A percentile compares a stretch with the other conserved stretches of the same genome.
Evolutionary conservation across 768 basidiomycete species (phyloP).

Genomic region (Mycena latifolia): DNA sequence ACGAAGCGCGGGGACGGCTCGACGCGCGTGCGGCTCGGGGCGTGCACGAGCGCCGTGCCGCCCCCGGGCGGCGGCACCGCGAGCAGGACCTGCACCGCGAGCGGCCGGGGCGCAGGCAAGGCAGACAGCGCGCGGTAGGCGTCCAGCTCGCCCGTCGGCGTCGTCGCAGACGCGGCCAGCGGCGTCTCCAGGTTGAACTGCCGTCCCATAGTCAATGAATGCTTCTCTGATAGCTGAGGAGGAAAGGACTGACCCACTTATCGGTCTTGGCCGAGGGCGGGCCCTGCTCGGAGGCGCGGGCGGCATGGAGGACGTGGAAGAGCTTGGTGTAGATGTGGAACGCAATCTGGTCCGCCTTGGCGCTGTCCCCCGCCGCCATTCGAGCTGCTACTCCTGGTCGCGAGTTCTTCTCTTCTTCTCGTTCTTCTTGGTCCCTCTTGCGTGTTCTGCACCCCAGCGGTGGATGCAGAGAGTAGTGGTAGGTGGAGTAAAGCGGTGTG

Average conservation of each 20-base stretch:
- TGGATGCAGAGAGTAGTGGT: background rate
- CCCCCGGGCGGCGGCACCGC: constrained; percentile 74
- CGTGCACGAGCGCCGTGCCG: constrained; percentile 82
- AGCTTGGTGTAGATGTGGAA: constrained; percentile 88
- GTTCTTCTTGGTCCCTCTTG: too few relatives aligned
- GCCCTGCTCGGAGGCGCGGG: constrained; percentile 59
- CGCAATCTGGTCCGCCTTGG: constrained; percentile 89
- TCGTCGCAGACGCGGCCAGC: constrained; percentile 67
- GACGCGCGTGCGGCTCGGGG: constrained; percentile 71
- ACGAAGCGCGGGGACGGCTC: constrained; percentile 78
- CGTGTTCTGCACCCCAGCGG: too few relatives aligned
- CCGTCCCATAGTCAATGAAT: background rate
- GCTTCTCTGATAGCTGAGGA: background rate
- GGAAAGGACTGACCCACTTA: constrained; percentile 77
- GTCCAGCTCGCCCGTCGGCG: constrained; percentile 70
- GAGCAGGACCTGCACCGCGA: constrained; percentile 79
- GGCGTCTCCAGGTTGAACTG: constrained; percentile 89
- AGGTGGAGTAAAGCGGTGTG: background rate
- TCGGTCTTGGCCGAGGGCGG: constrained; percentile 61
- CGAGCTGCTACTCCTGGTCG: background rate
- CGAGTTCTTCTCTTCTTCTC: background rate
- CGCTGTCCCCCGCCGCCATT: constrained; percentile 44
- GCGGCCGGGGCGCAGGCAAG: constrained; percentile 36
- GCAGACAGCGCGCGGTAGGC: constrained; percentile 71
- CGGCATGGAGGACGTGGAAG: constrained; percentile 79